Evolutionary conservation across 495 filamentous ascomycete genomes (phyloP).

Genomic region (Penicillium longicatenatum): DNA sequence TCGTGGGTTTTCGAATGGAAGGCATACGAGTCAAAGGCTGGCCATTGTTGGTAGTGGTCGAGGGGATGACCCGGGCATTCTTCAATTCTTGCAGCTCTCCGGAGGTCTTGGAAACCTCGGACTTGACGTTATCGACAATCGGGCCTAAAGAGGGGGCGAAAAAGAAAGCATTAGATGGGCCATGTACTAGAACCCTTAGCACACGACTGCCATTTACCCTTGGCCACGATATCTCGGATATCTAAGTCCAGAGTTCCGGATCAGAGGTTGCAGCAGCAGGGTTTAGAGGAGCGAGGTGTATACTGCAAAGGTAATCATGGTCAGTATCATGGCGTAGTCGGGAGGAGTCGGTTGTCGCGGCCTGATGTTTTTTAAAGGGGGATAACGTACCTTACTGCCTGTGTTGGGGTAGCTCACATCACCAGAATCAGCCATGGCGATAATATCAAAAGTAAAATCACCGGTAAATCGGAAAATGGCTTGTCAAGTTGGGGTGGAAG

Average conservation of each 20-base stretch:
- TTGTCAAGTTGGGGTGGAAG: conserved; percentile 23
- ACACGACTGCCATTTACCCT: conserved; percentile 29
- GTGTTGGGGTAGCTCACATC: conserved; percentile 47
- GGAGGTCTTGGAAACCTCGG: conserved; percentile 68
- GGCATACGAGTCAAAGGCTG: conserved; percentile 80
- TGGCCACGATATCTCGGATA: conserved; percentile 31
- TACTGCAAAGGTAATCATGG: conserved; percentile 11
- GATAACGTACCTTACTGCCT: conserved; percentile 46
- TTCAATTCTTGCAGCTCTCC: conserved; percentile 77
- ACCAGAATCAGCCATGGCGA: conserved; percentile 35
- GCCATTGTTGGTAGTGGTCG: conserved; percentile 71
- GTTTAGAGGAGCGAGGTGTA: background rate
- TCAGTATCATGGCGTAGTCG: conserved; percentile 19
- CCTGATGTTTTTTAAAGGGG: background rate
- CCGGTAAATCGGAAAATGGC: conserved; percentile 2
- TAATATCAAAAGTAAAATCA: conserved; percentile 1
- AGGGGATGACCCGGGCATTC: conserved; percentile 66
- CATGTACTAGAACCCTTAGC: conserved; percentile 16
- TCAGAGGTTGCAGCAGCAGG: conserved; percentile 13
- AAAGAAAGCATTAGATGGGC: conserved; percentile 34
- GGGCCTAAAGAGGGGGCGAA: conserved; percentile 55
- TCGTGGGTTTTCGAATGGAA: background rate
- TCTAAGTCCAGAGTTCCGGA: conserved; percentile 22
- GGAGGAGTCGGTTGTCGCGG: conserved; percentile 14
- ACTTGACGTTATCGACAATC: conserved; percentile 74